phyloP scores from a whole-genome alignment of 495 filamentous ascomycete species.

The Talaromyces trachyspermus region DNA sequence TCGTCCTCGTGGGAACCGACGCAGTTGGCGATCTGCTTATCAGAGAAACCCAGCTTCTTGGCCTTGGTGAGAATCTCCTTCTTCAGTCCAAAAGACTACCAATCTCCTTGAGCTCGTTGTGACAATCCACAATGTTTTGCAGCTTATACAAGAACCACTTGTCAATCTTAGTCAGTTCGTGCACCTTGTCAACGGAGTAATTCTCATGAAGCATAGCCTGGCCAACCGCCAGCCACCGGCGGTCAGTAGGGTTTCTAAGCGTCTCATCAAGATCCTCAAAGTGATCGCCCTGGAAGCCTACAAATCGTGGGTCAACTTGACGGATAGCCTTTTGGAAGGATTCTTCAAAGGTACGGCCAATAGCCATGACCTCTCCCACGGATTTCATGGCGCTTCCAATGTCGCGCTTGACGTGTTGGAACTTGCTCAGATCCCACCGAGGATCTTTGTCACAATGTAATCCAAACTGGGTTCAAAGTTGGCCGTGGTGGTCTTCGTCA shows the following conservation, averaged over 20 bases:
- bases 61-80: slow-evolving; percentile 80
- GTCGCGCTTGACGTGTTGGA: slow-evolving; percentile 95
- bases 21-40: slow-evolving; percentile 86
- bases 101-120: slow-evolving; percentile 76
- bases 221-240: slow-evolving; percentile 92
- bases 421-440: slow-evolving; percentile 94
- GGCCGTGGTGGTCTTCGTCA: slow-evolving; percentile 96
- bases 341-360: slow-evolving; percentile 95
- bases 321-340: slow-evolving; percentile 98
- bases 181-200: slow-evolving; percentile 83
- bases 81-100: slow-evolving; percentile 82
- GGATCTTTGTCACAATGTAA: slow-evolving; percentile 98
- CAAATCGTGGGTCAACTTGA: slow-evolving; percentile 85
- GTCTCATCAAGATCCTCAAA: slow-evolving; percentile 90
- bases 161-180: slow-evolving; percentile 95
- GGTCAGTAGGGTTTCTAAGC: slow-evolving; percentile 85
- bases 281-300: slow-evolving; percentile 91
- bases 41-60: slow-evolving; percentile 97
- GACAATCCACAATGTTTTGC: slow-evolving; percentile 87
- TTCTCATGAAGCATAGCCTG: slow-evolving; percentile 96
- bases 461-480: slow-evolving; percentile 98
- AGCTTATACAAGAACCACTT: slow-evolving; percentile 99
- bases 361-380: slow-evolving; percentile 98
- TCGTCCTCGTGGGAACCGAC: slow-evolving; percentile 82
- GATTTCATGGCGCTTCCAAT: slow-evolving; percentile 98